Percentiles rank a stretch among this genome's conserved stretches.
Evolutionary conservation across 2,329 filamentous ascomycete species (phyloP).

Genomic region (Pyrenophora teres): DNA sequence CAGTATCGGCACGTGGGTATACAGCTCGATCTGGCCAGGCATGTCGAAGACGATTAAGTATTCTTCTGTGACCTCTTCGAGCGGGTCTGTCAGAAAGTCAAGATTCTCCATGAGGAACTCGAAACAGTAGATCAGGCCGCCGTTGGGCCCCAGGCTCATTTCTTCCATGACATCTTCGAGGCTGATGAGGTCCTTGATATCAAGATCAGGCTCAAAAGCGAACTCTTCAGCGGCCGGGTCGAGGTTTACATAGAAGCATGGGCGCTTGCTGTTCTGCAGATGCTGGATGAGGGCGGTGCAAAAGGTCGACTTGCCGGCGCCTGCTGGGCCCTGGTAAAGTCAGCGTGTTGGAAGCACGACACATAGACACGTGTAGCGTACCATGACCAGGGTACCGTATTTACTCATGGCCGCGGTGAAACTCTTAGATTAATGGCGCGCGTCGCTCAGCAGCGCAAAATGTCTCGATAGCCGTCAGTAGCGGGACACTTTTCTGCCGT

Average conservation of each 20-base stretch:
- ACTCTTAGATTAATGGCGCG: slow-evolving; percentile 2
- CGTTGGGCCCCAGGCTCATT: slow-evolving; percentile 86
- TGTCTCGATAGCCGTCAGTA: background rate
- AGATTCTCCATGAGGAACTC: slow-evolving; percentile 94
- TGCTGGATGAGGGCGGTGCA: slow-evolving; percentile 92
- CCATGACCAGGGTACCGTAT: slow-evolving; percentile 93
- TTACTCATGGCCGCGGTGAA: slow-evolving; percentile 72
- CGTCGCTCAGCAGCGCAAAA: slow-evolving; percentile 9
- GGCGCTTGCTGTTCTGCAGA: slow-evolving; percentile 86
- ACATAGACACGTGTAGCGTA: slow-evolving; percentile 7
- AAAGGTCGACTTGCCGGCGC: slow-evolving; percentile 96
- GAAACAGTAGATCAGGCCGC: slow-evolving; percentile 93
- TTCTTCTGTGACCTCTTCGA: slow-evolving; percentile 87
- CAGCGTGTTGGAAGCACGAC: background rate
- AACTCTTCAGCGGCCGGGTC: slow-evolving; percentile 95
- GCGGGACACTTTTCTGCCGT: slow-evolving; percentile 23
- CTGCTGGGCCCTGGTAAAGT: slow-evolving; percentile 72
- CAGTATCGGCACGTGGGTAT: slow-evolving; percentile 93
- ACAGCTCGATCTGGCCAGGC: slow-evolving; percentile 98
- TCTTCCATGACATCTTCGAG: slow-evolving; percentile 97
- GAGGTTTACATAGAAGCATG: slow-evolving; percentile 96
- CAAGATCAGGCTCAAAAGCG: slow-evolving; percentile 86
- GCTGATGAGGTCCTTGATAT: slow-evolving; percentile 93
- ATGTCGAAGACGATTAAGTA: slow-evolving; percentile 98
- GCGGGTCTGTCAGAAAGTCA: slow-evolving; percentile 83